Conservation (phyloP, 129 eudicot genomes). For the Arctium lappa region DNA sequence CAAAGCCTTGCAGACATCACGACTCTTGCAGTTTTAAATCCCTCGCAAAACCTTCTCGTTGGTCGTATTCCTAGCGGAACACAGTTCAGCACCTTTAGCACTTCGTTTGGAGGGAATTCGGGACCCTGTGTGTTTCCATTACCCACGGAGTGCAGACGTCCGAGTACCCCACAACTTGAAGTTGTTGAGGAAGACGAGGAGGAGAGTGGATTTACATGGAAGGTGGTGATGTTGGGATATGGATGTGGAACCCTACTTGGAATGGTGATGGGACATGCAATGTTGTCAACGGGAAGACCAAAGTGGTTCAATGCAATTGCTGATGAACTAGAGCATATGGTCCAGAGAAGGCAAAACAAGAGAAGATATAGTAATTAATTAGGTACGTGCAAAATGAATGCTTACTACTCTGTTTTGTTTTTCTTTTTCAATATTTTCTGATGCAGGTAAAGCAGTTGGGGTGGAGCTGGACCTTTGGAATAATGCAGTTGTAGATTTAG, state of each 20-base stretch:
- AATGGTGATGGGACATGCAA: too few relatives aligned
- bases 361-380: background rate
- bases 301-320: slow-evolving; percentile 19
- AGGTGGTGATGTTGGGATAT: too few relatives aligned
- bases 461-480: slow-evolving; percentile 5
- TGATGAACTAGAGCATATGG: slow-evolving; percentile 12
- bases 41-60: too few relatives aligned
- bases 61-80: too few relatives aligned
- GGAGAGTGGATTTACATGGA: too few relatives aligned
- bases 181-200: background rate
- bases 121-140: slow-evolving; percentile 7
- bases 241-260: too few relatives aligned
- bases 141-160: background rate
- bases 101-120: background rate
- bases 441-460: slow-evolving; percentile 2
- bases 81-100: slow-evolving; percentile 12
- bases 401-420: background rate
- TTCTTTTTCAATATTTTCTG: too few relatives aligned
- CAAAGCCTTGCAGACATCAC: too few relatives aligned
- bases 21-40: too few relatives aligned
- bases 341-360: background rate
- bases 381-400: background rate
- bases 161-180: background rate
- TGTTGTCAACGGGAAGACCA: too few relatives aligned
- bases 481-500: background rate